Conservation (phyloP, 2,329 filamentous ascomycete species). For the Botryotinia narcissicola region DNA sequence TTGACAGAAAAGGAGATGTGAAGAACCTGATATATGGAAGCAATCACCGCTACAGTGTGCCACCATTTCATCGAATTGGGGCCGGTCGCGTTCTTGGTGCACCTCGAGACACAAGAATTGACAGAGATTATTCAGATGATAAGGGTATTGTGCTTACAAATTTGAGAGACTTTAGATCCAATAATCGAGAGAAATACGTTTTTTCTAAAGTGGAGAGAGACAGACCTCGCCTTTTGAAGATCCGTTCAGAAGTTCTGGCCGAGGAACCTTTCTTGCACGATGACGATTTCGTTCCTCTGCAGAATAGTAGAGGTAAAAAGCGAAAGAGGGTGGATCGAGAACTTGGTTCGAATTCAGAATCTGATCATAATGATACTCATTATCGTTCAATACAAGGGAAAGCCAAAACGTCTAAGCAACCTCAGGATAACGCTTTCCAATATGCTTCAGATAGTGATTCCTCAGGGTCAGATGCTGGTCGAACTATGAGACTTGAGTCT, state of each 20-base stretch:
- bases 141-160: conserved; percentile 49
- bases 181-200: conserved; percentile 45
- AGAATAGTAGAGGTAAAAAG: conserved; percentile 37
- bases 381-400: conserved; percentile 67
- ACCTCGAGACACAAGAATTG: conserved; percentile 58
- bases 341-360: conserved; percentile 40
- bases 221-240: conserved; percentile 43
- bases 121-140: conserved; percentile 54
- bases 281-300: conserved; percentile 51
- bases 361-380: conserved; percentile 50
- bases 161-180: conserved; percentile 40
- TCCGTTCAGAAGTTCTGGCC: conserved; percentile 38
- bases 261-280: conserved; percentile 27
- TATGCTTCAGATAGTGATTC: conserved; percentile 46
- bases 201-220: conserved; percentile 44
- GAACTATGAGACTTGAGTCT: conserved; percentile 42
- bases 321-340: conserved; percentile 33
- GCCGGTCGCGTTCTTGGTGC: conserved; percentile 70
- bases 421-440: conserved; percentile 39
- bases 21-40: conserved; percentile 73
- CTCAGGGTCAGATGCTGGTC: conserved; percentile 41
- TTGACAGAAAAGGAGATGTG: conserved; percentile 75
- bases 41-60: conserved; percentile 69
- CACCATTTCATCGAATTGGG: conserved; percentile 67
- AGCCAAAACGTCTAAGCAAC: conserved; percentile 46